Percentiles rank a stretch among this genome's conserved stretches.
Evolutionary conservation across 768 basidiomycete genomes (phyloP).

Genomic region (Cyathus striatus): DNA sequence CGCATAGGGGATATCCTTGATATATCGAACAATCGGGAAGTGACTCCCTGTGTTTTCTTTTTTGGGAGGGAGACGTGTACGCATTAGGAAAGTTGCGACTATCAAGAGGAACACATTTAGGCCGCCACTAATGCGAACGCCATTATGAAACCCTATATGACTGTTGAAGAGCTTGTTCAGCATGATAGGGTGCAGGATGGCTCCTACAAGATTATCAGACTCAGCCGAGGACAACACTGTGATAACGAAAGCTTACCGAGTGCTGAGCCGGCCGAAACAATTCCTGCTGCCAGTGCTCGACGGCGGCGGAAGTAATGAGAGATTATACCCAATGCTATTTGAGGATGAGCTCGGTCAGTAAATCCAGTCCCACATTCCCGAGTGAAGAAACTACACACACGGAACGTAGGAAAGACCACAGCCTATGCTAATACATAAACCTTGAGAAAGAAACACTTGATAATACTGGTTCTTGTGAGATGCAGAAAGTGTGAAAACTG

Average conservation of each 20-base stretch:
- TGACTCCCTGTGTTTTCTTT: slow-evolving; percentile 19
- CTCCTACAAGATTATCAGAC: no score
- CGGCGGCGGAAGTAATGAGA: slow-evolving; percentile 32
- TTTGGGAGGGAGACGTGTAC: slow-evolving; percentile 34
- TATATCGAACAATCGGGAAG: slow-evolving; percentile 23
- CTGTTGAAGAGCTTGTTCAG: slow-evolving; percentile 50
- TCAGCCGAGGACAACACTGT: no score
- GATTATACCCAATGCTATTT: slow-evolving; percentile 20
- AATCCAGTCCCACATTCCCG: neutral
- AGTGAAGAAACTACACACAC: slow-evolving; percentile 18
- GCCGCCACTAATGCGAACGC: slow-evolving; percentile 44
- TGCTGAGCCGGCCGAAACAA: slow-evolving; percentile 23
- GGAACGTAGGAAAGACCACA: slow-evolving; percentile 50
- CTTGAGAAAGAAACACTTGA: slow-evolving; percentile 43
- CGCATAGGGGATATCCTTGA: slow-evolving; percentile 39
- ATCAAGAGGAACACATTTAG: slow-evolving; percentile 31
- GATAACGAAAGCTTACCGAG: neutral
- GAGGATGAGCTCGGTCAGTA: neutral
- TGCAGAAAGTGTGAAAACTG: neutral
- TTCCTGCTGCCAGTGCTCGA: slow-evolving; percentile 27
- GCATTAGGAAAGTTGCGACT: slow-evolving; percentile 32
- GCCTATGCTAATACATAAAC: slow-evolving; percentile 43
- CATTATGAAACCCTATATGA: slow-evolving; percentile 44
- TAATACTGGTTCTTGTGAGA: slow-evolving; percentile 12
- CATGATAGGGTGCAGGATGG: slow-evolving; percentile 57